Evolutionary conservation across 768 basidiomycete species (phyloP), one percentile per base, ranked within the genome.

Genomic region (Phylloporus sp.): DNA sequence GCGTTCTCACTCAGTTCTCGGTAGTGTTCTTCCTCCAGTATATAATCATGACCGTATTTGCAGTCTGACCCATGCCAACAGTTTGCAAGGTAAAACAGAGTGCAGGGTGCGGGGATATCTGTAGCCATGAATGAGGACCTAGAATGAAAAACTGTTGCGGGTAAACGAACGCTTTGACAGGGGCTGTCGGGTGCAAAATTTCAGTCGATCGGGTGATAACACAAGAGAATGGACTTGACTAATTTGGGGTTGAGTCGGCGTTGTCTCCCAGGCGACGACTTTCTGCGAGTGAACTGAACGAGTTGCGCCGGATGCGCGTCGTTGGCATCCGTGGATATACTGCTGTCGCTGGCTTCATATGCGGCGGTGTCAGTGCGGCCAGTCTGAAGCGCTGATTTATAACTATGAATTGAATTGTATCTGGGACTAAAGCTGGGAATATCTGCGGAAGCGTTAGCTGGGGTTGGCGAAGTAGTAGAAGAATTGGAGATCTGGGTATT

Each of bases 31-130:
- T 67, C 67, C 21, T 75, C 70, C 6, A 84, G 64, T 26, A 78
- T 49, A 56, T 83, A 84, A 54, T 85, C 77, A 47, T 85, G 82
- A 13, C 64, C 76, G 49, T 78, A 84, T 64, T 74, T 78, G 60
- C 82, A 85, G 21, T 74, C 72, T 9, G 66, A 58, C 14, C 78
- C 81, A 45, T 76, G 74, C 57, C 80, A 79, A 69, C 83, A 84
- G 38, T 69, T 71, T 24, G 78, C 72, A 22, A 84, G 68, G 59
- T 83, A 84, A 64, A 79, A 82, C 40, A 81, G 64, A 15, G 81
- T 83, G 59, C 83, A 84, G 14, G 83, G 82, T 20, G 83, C 76
- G 2, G 82, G 82, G 56, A 69, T 77, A 56, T 83, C 81, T 55
- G 45, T 32, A 18, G 38, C 24, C 18, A 38, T 18, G 11, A 13